These are phyloP conservation scores for Geosmithia flava DNA, from an alignment of 2,329 filamentous ascomycete species.

Conservation along the genomic window DNA sequence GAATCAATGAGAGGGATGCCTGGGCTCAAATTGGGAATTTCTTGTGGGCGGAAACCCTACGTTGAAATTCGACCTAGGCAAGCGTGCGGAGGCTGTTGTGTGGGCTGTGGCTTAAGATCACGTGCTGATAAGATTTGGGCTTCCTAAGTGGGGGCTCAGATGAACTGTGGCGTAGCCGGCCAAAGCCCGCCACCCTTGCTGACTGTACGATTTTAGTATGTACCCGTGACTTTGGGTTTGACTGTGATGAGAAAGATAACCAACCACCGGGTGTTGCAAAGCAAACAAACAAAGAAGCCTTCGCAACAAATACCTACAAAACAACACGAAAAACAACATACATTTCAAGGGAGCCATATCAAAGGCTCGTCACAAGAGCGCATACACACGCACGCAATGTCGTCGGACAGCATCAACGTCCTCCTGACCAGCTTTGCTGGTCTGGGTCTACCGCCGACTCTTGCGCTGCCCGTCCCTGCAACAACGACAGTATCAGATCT, in stretches of 20 bases:
- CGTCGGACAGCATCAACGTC: constrained; percentile 55
- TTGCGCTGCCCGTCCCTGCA: constrained; percentile 60
- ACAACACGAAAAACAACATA: not conserved
- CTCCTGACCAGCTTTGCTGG: constrained; percentile 78
- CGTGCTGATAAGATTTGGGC: constrained; percentile 15
- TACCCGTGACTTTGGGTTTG: no score
- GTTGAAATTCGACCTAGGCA: constrained; percentile 18
- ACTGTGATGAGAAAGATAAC: no score
- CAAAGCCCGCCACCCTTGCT: not conserved
- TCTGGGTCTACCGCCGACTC: constrained; percentile 68
- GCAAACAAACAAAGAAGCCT: no score
- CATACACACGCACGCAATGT: constrained; percentile 29
- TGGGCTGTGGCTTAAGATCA: constrained; percentile 15
- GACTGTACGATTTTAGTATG: not conserved
- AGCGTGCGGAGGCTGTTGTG: constrained; percentile 16
- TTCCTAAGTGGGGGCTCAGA: not conserved
- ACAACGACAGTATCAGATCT: constrained; percentile 57
- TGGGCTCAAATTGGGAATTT: constrained; percentile 29
- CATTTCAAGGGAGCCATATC: not conserved
- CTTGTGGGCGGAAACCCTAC: constrained; percentile 33
- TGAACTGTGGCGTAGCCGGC: constrained; percentile 1
- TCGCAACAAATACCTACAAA: not conserved
- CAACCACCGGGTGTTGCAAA: no score
- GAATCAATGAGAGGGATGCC: constrained; percentile 13
- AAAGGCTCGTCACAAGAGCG: not conserved